Evolutionary conservation across 1,284 basidiomycete species (phyloP), one percentile per base, ranked within the genome.

Genomic region (Moesziomyces sp.): DNA sequence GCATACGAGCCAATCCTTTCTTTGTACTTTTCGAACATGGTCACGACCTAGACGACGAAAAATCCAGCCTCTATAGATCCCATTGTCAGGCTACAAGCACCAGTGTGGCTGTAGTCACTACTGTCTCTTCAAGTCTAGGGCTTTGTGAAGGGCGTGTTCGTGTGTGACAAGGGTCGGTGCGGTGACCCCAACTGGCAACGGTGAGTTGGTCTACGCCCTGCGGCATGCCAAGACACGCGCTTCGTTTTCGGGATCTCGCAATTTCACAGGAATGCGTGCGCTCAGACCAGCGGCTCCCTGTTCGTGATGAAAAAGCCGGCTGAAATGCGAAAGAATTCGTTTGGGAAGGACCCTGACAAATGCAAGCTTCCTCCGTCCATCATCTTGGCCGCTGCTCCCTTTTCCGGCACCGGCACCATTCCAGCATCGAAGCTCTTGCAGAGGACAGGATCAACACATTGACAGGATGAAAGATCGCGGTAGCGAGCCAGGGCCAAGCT

Each of bases 401-500:
- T 14, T 38, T 5, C 14, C 5, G 35, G 35, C 30, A 30, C 5
- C 30, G 10, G 38, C 38, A 14, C 16, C 14, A n/a, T 40, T 2
- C 7, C 38, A 40, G 3, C 38, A 34, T 5, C 30, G 4, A 34
- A 34, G 30, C 30, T 34, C 10, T 13, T 5, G 30, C 30, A 34
- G 16, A 40, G 18, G 6, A 18, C 38, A 7, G 16, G 16, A 5
- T n/a, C 16, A 3, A n/a, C 0, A 14, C 5, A 7, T 6, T 5
- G 38, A 16, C 23, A 30, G 11, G 23, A 49, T 49, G 47, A 26
- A 19, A 5, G 26, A 6, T 4, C 2, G 5, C 13, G n/a, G 10
- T 13, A 23, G 23, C 28, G 51, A 65, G 49, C 50, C 69, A 8
- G 63, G 64, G 3, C 62, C 69, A 9, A 72, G 63, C 59, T 54